A percentile compares a stretch with the other conserved stretches of the same genome.
phyloP scores from a whole-genome alignment of 1,139 yeast genomes.

The Geotrichum phurueaensis region DNA sequence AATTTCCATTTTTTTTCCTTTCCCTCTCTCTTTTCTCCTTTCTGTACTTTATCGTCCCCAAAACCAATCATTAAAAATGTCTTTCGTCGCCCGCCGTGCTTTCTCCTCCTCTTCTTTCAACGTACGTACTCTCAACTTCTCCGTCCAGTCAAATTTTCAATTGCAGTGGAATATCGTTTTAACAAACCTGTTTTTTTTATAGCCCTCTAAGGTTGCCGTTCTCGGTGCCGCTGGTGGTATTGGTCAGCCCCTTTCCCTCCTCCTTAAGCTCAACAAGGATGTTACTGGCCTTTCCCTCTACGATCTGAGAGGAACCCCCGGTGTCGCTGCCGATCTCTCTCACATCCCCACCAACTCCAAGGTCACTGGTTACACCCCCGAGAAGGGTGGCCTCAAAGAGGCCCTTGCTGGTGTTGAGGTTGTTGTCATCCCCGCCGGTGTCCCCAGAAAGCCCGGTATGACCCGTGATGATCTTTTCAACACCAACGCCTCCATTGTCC shows the following conservation, averaged over 20 bases:
- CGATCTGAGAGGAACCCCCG: constrained; percentile 87
- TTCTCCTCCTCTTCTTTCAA: constrained; percentile 23
- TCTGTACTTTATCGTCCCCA: constrained; percentile 5
- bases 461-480: constrained; percentile 92
- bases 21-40: constrained; percentile 1
- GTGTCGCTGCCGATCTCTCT: constrained; percentile 87
- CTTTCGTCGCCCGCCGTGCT: constrained; percentile 22
- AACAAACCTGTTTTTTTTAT: background rate
- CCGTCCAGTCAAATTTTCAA: background rate
- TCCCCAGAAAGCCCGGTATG: constrained; percentile 98
- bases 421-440: constrained; percentile 91
- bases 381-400: constrained; percentile 54
- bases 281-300: constrained; percentile 64
- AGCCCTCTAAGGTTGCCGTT: constrained; percentile 33
- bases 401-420: constrained; percentile 71
- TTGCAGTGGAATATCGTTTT: background rate
- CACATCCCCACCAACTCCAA: constrained; percentile 81
- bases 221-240: constrained; percentile 50
- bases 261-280: constrained; percentile 62
- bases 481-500: constrained; percentile 86
- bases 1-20: constrained; percentile 3
- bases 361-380: constrained; percentile 56
- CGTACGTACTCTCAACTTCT: constrained; percentile 13
- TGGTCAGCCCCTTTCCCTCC: constrained; percentile 62
- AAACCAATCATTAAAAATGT: constrained; percentile 12